Base-by-base conservation (phyloP, 1,284 basidiomycete species). In the Ceratobasidium sp. region DNA sequence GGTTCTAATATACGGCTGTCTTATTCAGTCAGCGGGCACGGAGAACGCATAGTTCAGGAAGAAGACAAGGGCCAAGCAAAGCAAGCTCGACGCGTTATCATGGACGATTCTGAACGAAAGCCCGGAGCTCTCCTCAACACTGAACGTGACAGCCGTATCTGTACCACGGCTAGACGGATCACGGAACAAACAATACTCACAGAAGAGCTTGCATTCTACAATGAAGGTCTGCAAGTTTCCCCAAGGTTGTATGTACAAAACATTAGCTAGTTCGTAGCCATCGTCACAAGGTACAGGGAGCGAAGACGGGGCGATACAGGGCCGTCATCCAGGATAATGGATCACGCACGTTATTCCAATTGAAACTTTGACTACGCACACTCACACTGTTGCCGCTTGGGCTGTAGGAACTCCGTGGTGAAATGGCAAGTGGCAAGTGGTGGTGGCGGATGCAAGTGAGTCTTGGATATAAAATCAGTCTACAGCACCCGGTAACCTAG, bases 391-490 rank as follows among this genome's bases (percentile, higher is more conserved):
- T 34, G 34, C 8, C 34, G 2, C 34, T 34, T 34, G 34, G 34
- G 34, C 4, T 34, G 59, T 19, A 46, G 43, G 43, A 46, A 9
- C 43, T 46, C 43, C n/a, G n/a, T n/a, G n/a, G n/a, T 64, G 68
- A 75, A 37, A 56, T 63, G n/a, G 72, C 68, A 43, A 73, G 58
- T 24, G 68, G 24, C 9, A 27, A 63, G 3, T 75, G 74, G 74
- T 75, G 74, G 74, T 73, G 69, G 74, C 54, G 51, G 9, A 34
- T 58, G 2, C 69, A 75, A 58, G 74, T 73, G 8, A 61, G 31
- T n/a, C n/a, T 31, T 34, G 27, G 56, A n/a, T n/a, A n/a, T n/a
- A n/a, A n/a, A n/a, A n/a, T n/a, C n/a, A n/a, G n/a, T n/a, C n/a
- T n/a, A n/a, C n/a, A n/a, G n/a, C n/a, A n/a, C n/a, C n/a, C n/a